phyloP scores from a whole-genome alignment of 495 filamentous ascomycete genomes.

The Astrothelium macrocarpum region DNA sequence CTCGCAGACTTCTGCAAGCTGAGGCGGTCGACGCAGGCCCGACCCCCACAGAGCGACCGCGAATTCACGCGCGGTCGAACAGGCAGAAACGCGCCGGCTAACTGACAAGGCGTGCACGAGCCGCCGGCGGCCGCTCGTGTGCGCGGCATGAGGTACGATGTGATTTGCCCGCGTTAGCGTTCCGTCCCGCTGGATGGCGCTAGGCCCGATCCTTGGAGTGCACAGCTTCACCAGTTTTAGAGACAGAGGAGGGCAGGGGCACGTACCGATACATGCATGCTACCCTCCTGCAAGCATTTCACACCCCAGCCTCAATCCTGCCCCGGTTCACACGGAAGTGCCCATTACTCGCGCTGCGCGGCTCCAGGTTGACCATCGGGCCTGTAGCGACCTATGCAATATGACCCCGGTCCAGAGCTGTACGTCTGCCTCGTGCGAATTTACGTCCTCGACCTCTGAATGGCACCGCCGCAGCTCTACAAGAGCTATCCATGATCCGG shows the following conservation, averaged over 20 bases:
- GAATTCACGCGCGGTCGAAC: no score
- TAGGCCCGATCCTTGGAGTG: neutral
- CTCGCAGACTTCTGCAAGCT: neutral
- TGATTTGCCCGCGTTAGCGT: neutral
- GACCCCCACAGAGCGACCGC: no score
- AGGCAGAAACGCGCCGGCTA: conserved; percentile 3
- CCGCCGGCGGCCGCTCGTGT: neutral
- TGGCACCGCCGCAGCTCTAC: conserved; percentile 19
- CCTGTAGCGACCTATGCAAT: neutral
- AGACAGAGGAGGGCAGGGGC: neutral
- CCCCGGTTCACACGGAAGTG: neutral
- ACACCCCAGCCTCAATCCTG: neutral
- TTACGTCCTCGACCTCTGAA: conserved; percentile 7
- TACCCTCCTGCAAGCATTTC: neutral
- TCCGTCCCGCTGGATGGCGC: neutral
- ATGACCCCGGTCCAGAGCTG: neutral
- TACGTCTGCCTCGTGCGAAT: conserved; percentile 15
- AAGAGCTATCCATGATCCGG: neutral
- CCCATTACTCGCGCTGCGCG: neutral
- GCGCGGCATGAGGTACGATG: neutral
- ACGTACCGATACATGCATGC: neutral
- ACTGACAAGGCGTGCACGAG: conserved; percentile 5
- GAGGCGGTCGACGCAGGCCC: no score
- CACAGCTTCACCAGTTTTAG: neutral
- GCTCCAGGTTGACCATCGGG: neutral